Conservation (phyloP, 805 yeast species). For the Komagataella ulmi region DNA sequence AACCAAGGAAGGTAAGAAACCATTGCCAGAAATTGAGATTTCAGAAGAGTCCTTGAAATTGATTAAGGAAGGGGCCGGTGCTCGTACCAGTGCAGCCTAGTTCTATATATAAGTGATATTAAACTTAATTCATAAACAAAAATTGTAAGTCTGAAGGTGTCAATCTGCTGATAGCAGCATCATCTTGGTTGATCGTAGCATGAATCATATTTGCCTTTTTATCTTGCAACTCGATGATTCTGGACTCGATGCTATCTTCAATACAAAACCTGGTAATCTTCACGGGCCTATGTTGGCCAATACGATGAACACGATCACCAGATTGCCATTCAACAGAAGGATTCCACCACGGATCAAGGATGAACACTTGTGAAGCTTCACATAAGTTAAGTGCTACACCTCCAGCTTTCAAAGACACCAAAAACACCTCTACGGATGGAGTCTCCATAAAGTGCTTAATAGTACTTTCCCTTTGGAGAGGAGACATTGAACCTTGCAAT, state of each 20-base stretch:
- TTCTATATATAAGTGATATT: not conserved
- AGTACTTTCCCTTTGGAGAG: constrained; percentile 85
- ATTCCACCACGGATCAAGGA: constrained; percentile 99
- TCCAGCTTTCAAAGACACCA: constrained; percentile 94
- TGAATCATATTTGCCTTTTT: constrained; percentile 97
- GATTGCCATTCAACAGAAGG: constrained; percentile 98
- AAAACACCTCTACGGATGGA: constrained; percentile 81
- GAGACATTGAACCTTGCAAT: constrained; percentile 94
- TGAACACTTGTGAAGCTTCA: constrained; percentile 93
- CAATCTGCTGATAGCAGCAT: constrained; percentile 74
- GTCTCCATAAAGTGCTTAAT: constrained; percentile 88
- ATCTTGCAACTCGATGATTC: constrained; percentile 91
- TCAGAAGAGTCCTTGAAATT: constrained; percentile 42
- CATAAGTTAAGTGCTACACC: constrained; percentile 95
- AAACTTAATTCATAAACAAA: constrained; percentile 61
- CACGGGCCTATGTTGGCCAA: constrained; percentile 92
- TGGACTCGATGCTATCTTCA: constrained; percentile 92
- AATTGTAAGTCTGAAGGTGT: constrained; percentile 94
- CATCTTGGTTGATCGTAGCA: constrained; percentile 91
- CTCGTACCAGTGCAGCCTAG: constrained; percentile 53
- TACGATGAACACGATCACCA: constrained; percentile 96
- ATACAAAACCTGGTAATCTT: constrained; percentile 85
- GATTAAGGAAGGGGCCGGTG: constrained; percentile 57
- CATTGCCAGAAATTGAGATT: constrained; percentile 45
- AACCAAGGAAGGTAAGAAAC: constrained; percentile 20